Base-by-base conservation (phyloP, 1,284 basidiomycete species). In the Thecaphora thlaspeos region DNA sequence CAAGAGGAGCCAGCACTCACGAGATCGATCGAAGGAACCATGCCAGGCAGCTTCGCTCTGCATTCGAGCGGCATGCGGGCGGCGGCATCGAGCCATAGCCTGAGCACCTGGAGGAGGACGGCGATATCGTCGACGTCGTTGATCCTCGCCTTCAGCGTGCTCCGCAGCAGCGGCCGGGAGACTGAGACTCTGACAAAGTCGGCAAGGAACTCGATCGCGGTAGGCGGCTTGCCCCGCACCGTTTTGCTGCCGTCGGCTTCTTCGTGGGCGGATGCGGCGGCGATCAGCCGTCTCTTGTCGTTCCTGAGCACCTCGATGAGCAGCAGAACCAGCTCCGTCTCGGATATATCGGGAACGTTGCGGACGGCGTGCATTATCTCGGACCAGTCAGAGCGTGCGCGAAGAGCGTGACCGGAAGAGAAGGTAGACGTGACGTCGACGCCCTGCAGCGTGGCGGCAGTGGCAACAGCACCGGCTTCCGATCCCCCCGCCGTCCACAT, bases 71-170 rank as follows among this genome's bases (percentile, higher is more conserved):
- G 46, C 37, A 14, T 3, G 4, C 14, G 4, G 22, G 18, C 32
- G 18, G 37, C 38, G 19, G 9, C 23, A 19, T 21, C 37, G 22
- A 65, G 43, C 62, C 62, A 65, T 3, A 39, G 46, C 26, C 61
- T 57, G 55, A 57, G 57, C 21, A 61, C 56, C 55, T 57, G 57
- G 40, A 65, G 39, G 40, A 65, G 43, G 9, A 50, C 58, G 50
- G 51, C 48, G 4, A 65, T 58, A 28, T 51, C 39, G 22, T 55
- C 48, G 11, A 61, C 62, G 23, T 57, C 46, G 38, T 65, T 48
- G 36, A 65, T 32, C 32, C 60, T 54, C 10, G 28, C 30, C 34
- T 61, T 65, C 37, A 65, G 48, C 9, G 57, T 53, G 24, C 41
- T 51, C n/a, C 62, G 51, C 23, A 65, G 44, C 15, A 51, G 50